Conservation (phyloP, 2,329 filamentous ascomycete genomes). For the Hypoxylon rubiginosum region DNA sequence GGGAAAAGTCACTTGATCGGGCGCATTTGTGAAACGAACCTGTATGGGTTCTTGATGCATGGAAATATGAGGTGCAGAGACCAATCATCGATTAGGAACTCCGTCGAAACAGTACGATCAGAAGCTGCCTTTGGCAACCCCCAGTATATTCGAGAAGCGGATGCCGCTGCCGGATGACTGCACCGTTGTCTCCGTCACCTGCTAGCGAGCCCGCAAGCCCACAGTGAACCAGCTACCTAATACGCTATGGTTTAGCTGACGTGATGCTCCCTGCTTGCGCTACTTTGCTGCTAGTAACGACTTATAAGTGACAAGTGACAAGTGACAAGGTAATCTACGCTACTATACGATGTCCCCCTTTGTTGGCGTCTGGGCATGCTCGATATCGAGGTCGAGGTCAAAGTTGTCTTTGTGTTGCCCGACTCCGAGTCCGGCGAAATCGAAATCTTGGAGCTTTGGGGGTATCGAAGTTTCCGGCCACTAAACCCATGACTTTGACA, state of each 20-base stretch:
- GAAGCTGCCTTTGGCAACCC: not conserved
- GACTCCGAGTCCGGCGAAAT: conserved; percentile 32
- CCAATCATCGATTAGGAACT: conserved; percentile 13
- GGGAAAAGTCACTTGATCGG: conserved; percentile 34
- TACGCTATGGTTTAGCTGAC: conserved; percentile 34
- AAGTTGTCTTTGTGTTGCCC: not conserved
- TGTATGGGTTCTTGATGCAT: conserved; percentile 14
- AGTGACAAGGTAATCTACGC: not conserved
- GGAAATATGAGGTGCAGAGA: conserved; percentile 8
- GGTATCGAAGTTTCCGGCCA: not conserved
- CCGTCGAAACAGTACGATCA: conserved; percentile 19
- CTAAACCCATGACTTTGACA: conserved; percentile 20
- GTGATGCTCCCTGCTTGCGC: conserved; percentile 23
- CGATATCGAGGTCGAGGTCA: not conserved
- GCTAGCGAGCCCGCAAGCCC: not conserved
- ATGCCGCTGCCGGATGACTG: conserved; percentile 27
- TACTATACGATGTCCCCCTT: not conserved
- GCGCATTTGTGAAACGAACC: conserved; percentile 28
- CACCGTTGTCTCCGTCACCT: conserved; percentile 12
- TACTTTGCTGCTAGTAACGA: conserved; percentile 1
- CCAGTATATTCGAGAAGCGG: conserved; percentile 7
- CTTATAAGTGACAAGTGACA: not conserved
- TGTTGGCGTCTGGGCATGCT: not conserved
- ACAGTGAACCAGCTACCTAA: conserved; percentile 4
- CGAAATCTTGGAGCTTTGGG: not conserved